Conservation (phyloP, 768 basidiomycete species). For the Hypholoma fasciculare region DNA sequence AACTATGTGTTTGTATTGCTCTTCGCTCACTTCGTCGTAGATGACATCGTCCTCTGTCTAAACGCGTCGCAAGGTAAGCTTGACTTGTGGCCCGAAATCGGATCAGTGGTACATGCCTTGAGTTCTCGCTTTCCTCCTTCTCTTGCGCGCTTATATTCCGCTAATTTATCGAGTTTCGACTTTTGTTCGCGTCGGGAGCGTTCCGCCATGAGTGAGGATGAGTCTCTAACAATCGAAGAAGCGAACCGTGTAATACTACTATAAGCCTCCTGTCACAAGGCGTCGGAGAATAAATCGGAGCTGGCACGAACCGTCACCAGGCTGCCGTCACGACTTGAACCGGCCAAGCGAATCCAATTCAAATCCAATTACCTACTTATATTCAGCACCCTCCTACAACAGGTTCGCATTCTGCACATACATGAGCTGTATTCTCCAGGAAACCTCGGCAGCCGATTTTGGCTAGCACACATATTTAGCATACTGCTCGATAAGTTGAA, state of each 20-base stretch:
- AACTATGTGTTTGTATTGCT: constrained; percentile 86
- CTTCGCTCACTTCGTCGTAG: constrained; percentile 90
- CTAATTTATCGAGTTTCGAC: constrained; percentile 47
- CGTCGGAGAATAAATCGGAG: constrained; percentile 17
- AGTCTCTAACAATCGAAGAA: neutral
- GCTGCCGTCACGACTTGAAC: neutral
- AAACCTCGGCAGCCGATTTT: neutral
- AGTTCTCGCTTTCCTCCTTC: constrained; percentile 58
- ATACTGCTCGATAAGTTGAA: neutral
- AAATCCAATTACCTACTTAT: too few relatives aligned
- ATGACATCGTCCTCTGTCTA: constrained; percentile 64
- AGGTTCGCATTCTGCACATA: too few relatives aligned
- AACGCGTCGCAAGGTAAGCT: constrained; percentile 1
- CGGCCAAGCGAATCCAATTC: too few relatives aligned
- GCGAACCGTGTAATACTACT: neutral
- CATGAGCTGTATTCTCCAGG: neutral
- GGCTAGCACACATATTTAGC: neutral
- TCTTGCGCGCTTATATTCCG: constrained; percentile 59
- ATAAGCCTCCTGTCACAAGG: neutral
- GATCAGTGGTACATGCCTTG: constrained; percentile 45
- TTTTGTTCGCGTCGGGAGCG: constrained; percentile 41
- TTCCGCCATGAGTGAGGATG: constrained; percentile 31
- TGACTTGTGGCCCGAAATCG: neutral
- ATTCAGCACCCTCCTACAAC: too few relatives aligned
- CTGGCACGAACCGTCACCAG: constrained; percentile 16